Conservation (phyloP, 176 grass and related monocot genomes). For the Raddia guianensis region DNA sequence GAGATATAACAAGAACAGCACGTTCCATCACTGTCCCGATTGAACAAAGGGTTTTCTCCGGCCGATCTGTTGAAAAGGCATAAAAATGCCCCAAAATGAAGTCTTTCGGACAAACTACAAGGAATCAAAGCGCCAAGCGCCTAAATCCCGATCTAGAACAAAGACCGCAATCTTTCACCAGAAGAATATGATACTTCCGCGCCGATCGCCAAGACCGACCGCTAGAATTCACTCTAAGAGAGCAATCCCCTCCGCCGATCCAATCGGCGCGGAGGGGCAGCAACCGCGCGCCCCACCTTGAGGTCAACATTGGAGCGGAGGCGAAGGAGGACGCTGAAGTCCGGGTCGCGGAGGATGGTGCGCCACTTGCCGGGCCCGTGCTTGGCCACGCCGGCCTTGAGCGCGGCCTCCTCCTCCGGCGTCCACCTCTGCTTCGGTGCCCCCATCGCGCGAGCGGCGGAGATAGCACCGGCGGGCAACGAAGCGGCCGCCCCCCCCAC, state of each 20-base stretch:
- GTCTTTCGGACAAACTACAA: not conserved
- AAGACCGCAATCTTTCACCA: not conserved
- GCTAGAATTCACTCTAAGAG: not conserved
- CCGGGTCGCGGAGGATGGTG: constrained; percentile 87
- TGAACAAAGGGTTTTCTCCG: not conserved
- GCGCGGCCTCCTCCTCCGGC: constrained; percentile 79
- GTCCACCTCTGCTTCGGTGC: constrained; percentile 97
- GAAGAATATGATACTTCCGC: constrained; percentile 3
- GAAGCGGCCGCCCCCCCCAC: not conserved
- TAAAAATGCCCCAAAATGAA: not conserved
- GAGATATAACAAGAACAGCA: not conserved
- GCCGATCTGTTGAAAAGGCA: not conserved
- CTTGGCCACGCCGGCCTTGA: constrained; percentile 91
- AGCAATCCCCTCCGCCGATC: constrained; percentile 20
- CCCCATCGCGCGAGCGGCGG: constrained; percentile 50
- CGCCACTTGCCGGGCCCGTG: constrained; percentile 93
- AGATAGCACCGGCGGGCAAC: not conserved
- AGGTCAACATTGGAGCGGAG: constrained; percentile 96
- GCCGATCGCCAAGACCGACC: constrained; percentile 13
- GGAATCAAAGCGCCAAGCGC: not conserved
- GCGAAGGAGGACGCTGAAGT: constrained; percentile 66
- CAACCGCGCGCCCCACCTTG: constrained; percentile 54
- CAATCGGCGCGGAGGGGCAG: not conserved
- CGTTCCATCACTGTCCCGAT: not conserved
- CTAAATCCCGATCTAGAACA: constrained; percentile 30